These are phyloP conservation scores for Cryphonectria nitschkei DNA, from an alignment of 2,329 filamentous ascomycete genomes.

Conservation along the genomic window DNA sequence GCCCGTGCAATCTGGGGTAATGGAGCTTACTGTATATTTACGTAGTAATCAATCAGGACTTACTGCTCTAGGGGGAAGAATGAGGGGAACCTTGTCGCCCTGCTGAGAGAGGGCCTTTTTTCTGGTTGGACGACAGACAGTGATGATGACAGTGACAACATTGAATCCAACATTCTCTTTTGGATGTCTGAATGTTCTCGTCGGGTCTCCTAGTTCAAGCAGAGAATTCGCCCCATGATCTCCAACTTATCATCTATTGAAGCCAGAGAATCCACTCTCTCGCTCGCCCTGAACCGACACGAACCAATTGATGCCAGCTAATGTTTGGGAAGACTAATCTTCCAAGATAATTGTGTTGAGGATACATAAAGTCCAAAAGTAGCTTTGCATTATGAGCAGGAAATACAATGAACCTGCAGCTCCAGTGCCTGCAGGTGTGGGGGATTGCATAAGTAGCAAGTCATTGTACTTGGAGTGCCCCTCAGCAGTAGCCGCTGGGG, in stretches of 20 bases:
- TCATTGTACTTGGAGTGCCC: neutral
- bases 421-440: neutral
- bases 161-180: neutral
- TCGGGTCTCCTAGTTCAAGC: neutral
- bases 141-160: neutral
- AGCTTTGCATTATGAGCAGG: neutral
- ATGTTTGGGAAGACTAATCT: neutral
- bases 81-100: neutral
- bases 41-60: neutral
- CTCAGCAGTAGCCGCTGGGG: neutral
- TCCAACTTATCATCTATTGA: no score
- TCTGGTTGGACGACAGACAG: neutral
- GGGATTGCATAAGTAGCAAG: neutral
- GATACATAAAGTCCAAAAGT: no score
- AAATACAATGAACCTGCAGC: neutral
- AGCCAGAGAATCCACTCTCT: no score
- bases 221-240: no score
- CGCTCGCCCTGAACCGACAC: neutral
- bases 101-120: neutral
- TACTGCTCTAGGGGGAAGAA: neutral
- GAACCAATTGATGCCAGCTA: neutral
- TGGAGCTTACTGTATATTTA: neutral
- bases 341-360: no score
- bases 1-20: constrained; percentile 14
- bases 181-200: neutral